These are phyloP conservation scores for Apium graveolens DNA, from an alignment of 129 eudicot species.

Conservation along the genomic window DNA sequence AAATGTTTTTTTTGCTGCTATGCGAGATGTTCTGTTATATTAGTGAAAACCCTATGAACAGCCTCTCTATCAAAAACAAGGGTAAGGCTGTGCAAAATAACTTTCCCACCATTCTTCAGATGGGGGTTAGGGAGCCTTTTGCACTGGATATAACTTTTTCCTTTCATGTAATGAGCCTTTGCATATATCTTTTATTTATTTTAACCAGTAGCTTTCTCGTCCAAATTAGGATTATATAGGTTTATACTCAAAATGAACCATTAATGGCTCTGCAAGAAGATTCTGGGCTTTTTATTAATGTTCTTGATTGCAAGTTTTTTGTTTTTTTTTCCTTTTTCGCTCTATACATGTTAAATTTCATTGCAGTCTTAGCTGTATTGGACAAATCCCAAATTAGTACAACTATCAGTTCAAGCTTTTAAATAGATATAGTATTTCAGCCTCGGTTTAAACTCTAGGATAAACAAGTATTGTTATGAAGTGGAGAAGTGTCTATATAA, in stretches of 20 bases:
- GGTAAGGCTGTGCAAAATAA: neutral
- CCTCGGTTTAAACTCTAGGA: no score
- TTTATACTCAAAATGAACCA: neutral
- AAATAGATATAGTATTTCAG: neutral
- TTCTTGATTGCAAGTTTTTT: neutral
- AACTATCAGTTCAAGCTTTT: neutral
- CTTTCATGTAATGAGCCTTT: no score
- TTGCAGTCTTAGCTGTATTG: neutral
- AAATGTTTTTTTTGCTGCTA: neutral
- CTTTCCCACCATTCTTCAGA: neutral
- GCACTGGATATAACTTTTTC: no score
- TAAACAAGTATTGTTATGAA: neutral
- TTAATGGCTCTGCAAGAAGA: neutral
- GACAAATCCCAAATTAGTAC: neutral
- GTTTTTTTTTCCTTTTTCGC: neutral
- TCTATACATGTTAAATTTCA: neutral
- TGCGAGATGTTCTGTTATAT: neutral
- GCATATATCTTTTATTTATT: no score
- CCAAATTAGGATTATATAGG: neutral
- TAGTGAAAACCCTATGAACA: no score
- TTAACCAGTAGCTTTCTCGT: neutral
- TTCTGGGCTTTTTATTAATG: neutral
- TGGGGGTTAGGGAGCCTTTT: no score
- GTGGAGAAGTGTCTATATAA: neutral
- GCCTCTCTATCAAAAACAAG: neutral